Percentiles rank a stretch among this genome's conserved stretches.
Conservation (phyloP, 305 asterid species). For the Vinca major region DNA sequence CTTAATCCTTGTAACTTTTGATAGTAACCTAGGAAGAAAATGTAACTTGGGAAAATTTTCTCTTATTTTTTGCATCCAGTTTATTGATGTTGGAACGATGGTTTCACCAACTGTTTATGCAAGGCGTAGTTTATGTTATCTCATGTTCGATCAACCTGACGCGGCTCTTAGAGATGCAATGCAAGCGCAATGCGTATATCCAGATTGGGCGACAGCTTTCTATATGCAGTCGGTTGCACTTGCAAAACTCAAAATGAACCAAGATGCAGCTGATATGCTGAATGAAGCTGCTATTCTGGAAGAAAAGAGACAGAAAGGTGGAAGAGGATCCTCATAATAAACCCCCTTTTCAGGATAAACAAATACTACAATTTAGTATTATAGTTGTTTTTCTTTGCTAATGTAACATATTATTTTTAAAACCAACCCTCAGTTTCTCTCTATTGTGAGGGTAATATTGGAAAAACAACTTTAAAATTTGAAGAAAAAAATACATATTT, state of each 20-base stretch:
- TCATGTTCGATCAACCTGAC: slow-evolving; percentile 76
- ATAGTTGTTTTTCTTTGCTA: not conserved
- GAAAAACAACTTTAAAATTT: too few relatives aligned
- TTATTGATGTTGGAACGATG: slow-evolving; percentile 17
- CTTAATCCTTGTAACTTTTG: not conserved
- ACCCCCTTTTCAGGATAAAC: not conserved
- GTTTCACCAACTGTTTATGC: slow-evolving; percentile 58
- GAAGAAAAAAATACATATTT: too few relatives aligned
- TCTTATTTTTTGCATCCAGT: slow-evolving; percentile 4
- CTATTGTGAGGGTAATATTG: not conserved
- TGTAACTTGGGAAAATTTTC: too few relatives aligned
- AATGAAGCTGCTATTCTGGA: slow-evolving; percentile 71
- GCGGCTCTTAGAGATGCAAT: slow-evolving; percentile 81
- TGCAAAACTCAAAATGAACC: slow-evolving; percentile 75
- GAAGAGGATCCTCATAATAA: slow-evolving; percentile 24
- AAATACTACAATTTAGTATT: not conserved
- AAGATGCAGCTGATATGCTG: slow-evolving; percentile 88
- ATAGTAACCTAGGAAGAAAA: not conserved
- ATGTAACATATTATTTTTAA: not conserved
- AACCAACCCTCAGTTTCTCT: not conserved
- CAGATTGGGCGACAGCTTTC: slow-evolving; percentile 84
- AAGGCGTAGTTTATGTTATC: slow-evolving; percentile 66
- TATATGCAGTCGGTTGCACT: slow-evolving; percentile 93
- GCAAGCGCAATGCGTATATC: slow-evolving; percentile 77
- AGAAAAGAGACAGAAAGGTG: slow-evolving; percentile 49